Conservation (phyloP, 257 asterid genomes). For the Solanum chiquidenum region DNA sequence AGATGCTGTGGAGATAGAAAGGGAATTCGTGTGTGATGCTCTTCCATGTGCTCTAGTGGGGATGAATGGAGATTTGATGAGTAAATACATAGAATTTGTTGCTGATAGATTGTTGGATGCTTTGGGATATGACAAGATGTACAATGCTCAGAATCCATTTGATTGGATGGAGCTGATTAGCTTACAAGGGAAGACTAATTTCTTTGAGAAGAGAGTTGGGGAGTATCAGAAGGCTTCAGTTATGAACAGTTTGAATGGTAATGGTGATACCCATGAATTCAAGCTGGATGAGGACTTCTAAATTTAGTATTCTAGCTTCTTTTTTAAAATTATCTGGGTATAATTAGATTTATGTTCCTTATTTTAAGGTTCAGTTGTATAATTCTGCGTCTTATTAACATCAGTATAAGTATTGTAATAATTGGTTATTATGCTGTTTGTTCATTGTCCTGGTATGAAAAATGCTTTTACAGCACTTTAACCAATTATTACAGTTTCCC, state of each 20-base stretch:
- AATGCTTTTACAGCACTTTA: background rate
- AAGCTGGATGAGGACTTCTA: conserved; percentile 57
- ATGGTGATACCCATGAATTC: conserved; percentile 45
- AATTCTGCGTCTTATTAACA: background rate
- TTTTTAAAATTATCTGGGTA: background rate
- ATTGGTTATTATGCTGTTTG: background rate
- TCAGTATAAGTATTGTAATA: background rate
- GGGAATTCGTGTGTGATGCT: conserved; percentile 80
- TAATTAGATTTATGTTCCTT: background rate
- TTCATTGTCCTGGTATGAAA: background rate
- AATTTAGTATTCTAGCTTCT: background rate
- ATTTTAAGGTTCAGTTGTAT: background rate
- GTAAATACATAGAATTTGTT: conserved; percentile 71
- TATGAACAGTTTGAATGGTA: conserved; percentile 57
- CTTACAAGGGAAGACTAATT: conserved; percentile 88
- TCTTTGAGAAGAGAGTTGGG: conserved; percentile 94
- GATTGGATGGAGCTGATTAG: conserved; percentile 98
- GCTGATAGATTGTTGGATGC: conserved; percentile 68
- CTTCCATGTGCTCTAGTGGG: conserved; percentile 81
- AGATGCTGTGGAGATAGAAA: conserved; percentile 71
- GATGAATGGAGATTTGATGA: conserved; percentile 71
- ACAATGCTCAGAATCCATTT: conserved; percentile 58
- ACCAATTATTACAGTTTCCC: background rate
- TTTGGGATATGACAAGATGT: conserved; percentile 58
- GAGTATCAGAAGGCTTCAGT: conserved; percentile 90